These are phyloP conservation scores for Aspergillus sp. DNA, from an alignment of 2,329 filamentous ascomycete species.

Conservation along the genomic window DNA sequence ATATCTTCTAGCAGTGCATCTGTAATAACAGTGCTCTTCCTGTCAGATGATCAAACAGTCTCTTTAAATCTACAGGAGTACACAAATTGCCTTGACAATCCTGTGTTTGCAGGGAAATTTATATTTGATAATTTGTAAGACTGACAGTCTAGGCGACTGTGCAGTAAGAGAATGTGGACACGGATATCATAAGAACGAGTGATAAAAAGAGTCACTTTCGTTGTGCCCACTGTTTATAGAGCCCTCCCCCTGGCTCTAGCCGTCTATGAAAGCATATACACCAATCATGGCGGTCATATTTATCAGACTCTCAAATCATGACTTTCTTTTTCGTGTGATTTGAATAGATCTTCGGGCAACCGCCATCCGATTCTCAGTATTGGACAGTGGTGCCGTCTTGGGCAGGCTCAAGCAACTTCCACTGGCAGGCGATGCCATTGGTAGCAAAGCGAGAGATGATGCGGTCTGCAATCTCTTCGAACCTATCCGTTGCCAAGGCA, in stretches of 20 bases:
- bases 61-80: too few relatives aligned
- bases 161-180: neutral
- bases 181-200: neutral
- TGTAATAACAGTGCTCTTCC: too few relatives aligned
- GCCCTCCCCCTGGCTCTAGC: neutral
- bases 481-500: conserved; percentile 86
- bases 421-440: conserved; percentile 70
- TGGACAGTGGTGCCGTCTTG: conserved; percentile 57
- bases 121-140: too few relatives aligned
- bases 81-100: too few relatives aligned
- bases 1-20: too few relatives aligned
- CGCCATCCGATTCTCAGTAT: conserved; percentile 3
- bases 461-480: conserved; percentile 78
- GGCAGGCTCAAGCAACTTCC: conserved; percentile 86
- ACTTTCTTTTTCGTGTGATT: neutral
- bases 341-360: neutral
- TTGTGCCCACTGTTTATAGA: neutral
- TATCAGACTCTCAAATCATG: neutral
- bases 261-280: neutral
- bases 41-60: too few relatives aligned
- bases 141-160: neutral
- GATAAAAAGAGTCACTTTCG: neutral
- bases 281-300: neutral
- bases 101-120: too few relatives aligned
- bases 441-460: conserved; percentile 74